A percentile compares a stretch with the other conserved stretches of the same genome.
These are phyloP conservation scores for Ophiostoma ulmi DNA, from an alignment of 2,329 filamentous ascomycete species.

Conservation along the genomic window DNA sequence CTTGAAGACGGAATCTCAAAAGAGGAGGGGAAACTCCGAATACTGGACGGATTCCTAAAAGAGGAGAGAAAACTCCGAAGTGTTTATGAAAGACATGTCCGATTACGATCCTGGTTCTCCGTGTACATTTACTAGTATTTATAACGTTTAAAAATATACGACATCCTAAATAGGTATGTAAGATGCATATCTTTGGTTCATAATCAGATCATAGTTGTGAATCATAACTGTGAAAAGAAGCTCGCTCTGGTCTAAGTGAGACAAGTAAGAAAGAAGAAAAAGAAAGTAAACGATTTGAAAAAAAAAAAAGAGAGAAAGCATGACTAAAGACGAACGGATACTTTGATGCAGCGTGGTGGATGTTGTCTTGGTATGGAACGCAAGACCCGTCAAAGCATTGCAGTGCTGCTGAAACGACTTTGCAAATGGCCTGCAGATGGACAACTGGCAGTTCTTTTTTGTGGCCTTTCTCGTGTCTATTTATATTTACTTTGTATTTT, in stretches of 20 bases:
- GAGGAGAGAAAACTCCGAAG: not conserved
- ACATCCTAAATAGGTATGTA: not conserved
- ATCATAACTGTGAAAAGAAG: not conserved
- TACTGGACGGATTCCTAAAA: not conserved
- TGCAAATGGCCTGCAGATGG: not conserved
- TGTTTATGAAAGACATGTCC: not conserved
- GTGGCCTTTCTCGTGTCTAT: not conserved
- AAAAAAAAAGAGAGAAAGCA: not conserved
- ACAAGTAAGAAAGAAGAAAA: not conserved
- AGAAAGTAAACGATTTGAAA: not conserved
- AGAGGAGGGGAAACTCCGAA: not conserved
- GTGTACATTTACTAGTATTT: not conserved
- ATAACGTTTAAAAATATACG: not conserved
- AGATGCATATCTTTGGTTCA: slow-evolving; percentile 7
- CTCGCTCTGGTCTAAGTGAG: not conserved
- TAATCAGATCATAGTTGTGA: not conserved
- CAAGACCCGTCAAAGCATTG: slow-evolving; percentile 8
- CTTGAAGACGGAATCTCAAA: not conserved
- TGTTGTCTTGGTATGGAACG: slow-evolving; percentile 3
- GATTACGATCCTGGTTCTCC: not conserved
- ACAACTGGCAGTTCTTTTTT: slow-evolving; percentile 5
- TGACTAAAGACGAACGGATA: not conserved
- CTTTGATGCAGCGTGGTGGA: not conserved
- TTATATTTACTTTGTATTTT: not conserved
- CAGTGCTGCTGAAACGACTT: slow-evolving; percentile 12